Percentiles rank a stretch among this genome's conserved stretches.
These are phyloP conservation scores for Nemania abortiva DNA, from an alignment of 2,329 filamentous ascomycete genomes.

Conservation along the genomic window DNA sequence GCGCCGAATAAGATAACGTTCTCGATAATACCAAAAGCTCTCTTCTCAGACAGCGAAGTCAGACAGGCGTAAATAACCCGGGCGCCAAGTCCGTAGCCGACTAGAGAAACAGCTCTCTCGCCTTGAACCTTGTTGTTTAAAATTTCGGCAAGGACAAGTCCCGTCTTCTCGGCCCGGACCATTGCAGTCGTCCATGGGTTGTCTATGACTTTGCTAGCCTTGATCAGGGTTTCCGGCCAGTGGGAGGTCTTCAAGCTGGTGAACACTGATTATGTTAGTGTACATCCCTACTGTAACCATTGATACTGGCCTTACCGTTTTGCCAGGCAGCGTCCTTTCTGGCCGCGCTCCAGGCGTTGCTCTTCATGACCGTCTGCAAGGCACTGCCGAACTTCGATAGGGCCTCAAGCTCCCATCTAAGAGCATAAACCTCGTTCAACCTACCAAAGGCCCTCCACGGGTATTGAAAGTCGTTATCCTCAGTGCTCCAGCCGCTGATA, in stretches of 20 bases:
- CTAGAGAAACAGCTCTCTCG: constrained; percentile 81
- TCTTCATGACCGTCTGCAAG: constrained; percentile 81
- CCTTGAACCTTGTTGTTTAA: constrained; percentile 85
- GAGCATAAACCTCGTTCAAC: constrained; percentile 81
- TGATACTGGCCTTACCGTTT: constrained; percentile 57
- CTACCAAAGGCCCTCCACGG: constrained; percentile 83
- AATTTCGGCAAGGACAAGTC: constrained; percentile 79
- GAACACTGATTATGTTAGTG: constrained; percentile 58
- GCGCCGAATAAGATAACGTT: constrained; percentile 86
- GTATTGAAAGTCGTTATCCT: constrained; percentile 76
- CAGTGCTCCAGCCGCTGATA: constrained; percentile 83
- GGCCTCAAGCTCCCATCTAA: constrained; percentile 85
- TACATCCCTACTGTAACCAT: constrained; percentile 9
- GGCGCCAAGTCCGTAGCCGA: constrained; percentile 86
- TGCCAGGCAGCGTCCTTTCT: constrained; percentile 61
- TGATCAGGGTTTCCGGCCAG: constrained; percentile 74
- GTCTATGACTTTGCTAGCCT: constrained; percentile 80
- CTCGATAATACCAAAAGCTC: constrained; percentile 86
- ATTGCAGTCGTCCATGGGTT: constrained; percentile 85
- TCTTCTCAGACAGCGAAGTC: constrained; percentile 78
- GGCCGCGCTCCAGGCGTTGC: constrained; percentile 82
- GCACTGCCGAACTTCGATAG: constrained; percentile 82
- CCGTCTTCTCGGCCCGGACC: constrained; percentile 79
- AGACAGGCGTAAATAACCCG: constrained; percentile 87
- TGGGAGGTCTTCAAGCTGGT: constrained; percentile 67